Evolutionary conservation across 345 rosid species (phyloP).

Genomic region (Turritis glabra): DNA sequence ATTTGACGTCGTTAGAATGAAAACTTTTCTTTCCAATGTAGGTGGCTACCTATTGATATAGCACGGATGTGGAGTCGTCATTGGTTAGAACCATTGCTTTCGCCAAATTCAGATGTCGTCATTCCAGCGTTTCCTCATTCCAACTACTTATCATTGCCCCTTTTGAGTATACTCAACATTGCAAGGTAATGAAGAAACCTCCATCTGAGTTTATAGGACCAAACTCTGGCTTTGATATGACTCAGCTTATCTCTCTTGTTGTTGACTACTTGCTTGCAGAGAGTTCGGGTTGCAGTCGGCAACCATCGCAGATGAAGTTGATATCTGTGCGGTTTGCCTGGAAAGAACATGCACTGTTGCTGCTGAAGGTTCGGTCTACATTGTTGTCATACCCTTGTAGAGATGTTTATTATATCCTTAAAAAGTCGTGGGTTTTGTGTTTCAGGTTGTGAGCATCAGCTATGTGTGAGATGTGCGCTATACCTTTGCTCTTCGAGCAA

Average conservation of each 20-base stretch:
- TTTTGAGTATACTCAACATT: conserved; percentile 81
- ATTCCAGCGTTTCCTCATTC: conserved; percentile 80
- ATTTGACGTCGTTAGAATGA: background rate
- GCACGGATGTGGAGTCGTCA: conserved; percentile 99
- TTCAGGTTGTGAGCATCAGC: conserved; percentile 92
- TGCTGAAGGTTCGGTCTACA: conserved; percentile 73
- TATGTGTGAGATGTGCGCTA: conserved; percentile 90
- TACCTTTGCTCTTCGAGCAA: conserved; percentile 90
- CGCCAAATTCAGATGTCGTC: conserved; percentile 65
- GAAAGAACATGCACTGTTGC: conserved; percentile 89
- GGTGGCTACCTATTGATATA: conserved; percentile 97
- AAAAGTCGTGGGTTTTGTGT: background rate
- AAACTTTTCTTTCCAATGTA: conserved; percentile 33
- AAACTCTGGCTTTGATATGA: background rate
- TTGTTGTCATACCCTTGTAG: background rate
- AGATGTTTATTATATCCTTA: background rate
- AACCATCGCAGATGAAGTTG: conserved; percentile 66
- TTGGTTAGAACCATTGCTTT: conserved; percentile 89
- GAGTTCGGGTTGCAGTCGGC: conserved; percentile 76
- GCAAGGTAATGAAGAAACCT: conserved; percentile 61
- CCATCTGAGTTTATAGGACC: background rate
- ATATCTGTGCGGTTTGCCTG: conserved; percentile 92
- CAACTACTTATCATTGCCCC: conserved; percentile 83
- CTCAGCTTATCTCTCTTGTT: background rate
- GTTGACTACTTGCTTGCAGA: conserved; percentile 44